Evolutionary conservation across 1,284 basidiomycete species (phyloP).

Genomic region (Ceratobasidium theobromae): DNA sequence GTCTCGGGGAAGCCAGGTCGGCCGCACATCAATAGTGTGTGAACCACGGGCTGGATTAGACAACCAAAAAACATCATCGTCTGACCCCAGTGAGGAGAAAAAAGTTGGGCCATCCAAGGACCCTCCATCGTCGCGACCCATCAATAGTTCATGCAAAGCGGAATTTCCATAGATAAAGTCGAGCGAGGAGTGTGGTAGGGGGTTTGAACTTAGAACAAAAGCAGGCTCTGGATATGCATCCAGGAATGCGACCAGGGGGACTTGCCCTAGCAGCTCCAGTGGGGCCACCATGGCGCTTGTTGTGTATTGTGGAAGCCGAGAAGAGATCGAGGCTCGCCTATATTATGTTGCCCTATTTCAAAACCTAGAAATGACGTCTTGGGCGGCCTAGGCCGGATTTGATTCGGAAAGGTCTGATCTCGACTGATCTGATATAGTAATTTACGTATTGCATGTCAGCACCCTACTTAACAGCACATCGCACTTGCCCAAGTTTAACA

Average conservation of each 20-base stretch:
- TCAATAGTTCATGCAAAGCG: slow-evolving; percentile 3
- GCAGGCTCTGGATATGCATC: slow-evolving; percentile 25
- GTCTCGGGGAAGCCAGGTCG: slow-evolving; percentile 3
- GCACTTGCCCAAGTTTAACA: too few species aligned
- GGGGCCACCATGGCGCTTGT: not conserved
- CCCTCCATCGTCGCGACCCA: not conserved
- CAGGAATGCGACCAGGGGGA: not conserved
- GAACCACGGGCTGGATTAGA: slow-evolving; percentile 1
- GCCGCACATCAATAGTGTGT: not conserved
- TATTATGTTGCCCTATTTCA: too few species aligned
- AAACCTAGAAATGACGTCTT: too few species aligned
- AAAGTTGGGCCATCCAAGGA: not conserved
- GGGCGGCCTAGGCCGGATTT: too few species aligned
- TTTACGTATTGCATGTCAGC: too few species aligned
- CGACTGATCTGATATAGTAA: too few species aligned
- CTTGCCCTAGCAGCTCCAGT: not conserved
- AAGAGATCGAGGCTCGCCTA: too few species aligned
- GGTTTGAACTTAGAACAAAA: not conserved
- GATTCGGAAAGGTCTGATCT: too few species aligned
- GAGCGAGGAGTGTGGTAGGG: not conserved
- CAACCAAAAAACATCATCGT: slow-evolving; percentile 6
- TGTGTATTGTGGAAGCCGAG: too few species aligned
- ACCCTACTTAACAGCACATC: too few species aligned
- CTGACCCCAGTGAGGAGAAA: not conserved
- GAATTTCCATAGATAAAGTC: slow-evolving; percentile 13